Base-by-base conservation (phyloP, 2,329 filamentous ascomycete species). In the Xylaria sp. region DNA sequence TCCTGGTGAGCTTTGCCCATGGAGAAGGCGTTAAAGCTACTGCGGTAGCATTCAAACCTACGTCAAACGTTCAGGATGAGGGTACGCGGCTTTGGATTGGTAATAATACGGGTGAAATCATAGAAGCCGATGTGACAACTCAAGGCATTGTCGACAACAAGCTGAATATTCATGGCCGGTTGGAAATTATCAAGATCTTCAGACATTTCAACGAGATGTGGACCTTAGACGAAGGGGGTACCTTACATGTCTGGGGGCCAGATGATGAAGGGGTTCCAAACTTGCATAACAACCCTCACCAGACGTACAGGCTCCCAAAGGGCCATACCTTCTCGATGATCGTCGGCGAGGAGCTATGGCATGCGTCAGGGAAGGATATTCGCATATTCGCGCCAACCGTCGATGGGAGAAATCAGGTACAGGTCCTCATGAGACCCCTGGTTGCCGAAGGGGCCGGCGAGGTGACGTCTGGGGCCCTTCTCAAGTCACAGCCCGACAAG, bases 191-290 rank as follows among this genome's bases (percentile, higher is more conserved):
- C 59, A 91, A 87, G 64, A 96, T 99, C 39, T 89, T 91, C 68
- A 86, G 94, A 38, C 89, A 95, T 70, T 88, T 85, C 58, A 91
- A 91, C 62, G 90, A 97, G 66, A 84, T 99, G 70, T 99, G 94
- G 94, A 92, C 92, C 0, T 72, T 99, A 44, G 94, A 97, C 69
- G 92, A 97, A 60, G 86, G 89, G 43, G 94, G 94, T 9, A 90
- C 89, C 42, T 76, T 99, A 13, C 86, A 91, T 61, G 83, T 97
- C 4, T 99, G 94, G 94, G 86, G 85, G 1, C 87, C 92, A 3
- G 90, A 92, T 64, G 74, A 74, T 42, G 83, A 83, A 5, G 87
- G 89, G 0, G 80, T 87, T 22, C 92, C 92, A 1, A 93, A 85
- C 57, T 74, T 97, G 24, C 82, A 85, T 51, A 84, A 86, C 52